phyloP scores from a whole-genome alignment of 441 rosid species.

The California macrophylla region DNA sequence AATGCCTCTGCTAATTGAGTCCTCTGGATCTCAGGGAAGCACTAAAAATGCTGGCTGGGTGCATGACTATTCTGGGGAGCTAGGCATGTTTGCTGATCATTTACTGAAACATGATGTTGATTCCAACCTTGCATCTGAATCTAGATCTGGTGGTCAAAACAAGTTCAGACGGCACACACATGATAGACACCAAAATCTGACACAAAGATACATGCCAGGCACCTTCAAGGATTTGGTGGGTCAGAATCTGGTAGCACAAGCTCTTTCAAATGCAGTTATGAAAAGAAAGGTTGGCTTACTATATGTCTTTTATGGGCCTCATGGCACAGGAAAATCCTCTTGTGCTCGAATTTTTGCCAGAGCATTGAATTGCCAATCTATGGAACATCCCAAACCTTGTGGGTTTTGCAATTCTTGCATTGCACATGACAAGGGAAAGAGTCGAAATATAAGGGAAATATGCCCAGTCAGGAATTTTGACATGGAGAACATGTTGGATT shows the following conservation, averaged over 20 bases:
- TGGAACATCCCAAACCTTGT: constrained; percentile 74
- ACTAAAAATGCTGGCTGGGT: constrained; percentile 61
- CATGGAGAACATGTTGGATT: constrained; percentile 54
- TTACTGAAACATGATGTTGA: constrained; percentile 59
- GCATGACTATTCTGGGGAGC: constrained; percentile 90
- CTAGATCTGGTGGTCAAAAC: constrained; percentile 45
- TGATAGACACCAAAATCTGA: constrained; percentile 66
- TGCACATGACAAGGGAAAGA: constrained; percentile 68
- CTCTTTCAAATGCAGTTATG: constrained; percentile 77
- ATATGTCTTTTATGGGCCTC: constrained; percentile 88
- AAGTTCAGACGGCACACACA: constrained; percentile 22
- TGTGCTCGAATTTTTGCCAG: constrained; percentile 89
- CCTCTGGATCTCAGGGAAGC: constrained; percentile 54
- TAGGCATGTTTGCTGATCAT: constrained; percentile 82
- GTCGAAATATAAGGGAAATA: constrained; percentile 62
- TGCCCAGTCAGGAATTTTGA: constrained; percentile 77
- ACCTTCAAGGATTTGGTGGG: constrained; percentile 76
- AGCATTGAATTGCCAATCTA: constrained; percentile 81
- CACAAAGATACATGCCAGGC: constrained; percentile 74
- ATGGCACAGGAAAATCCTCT: constrained; percentile 93
- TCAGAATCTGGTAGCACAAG: constrained; percentile 81
- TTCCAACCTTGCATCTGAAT: constrained; percentile 84
- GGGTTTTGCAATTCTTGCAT: constrained; percentile 69
- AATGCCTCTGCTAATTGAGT: constrained; percentile 71
- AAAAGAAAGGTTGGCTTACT: constrained; percentile 69